Conservation (phyloP, 2,329 filamentous ascomycete species). For the Apiospora kogelbergensis region DNA sequence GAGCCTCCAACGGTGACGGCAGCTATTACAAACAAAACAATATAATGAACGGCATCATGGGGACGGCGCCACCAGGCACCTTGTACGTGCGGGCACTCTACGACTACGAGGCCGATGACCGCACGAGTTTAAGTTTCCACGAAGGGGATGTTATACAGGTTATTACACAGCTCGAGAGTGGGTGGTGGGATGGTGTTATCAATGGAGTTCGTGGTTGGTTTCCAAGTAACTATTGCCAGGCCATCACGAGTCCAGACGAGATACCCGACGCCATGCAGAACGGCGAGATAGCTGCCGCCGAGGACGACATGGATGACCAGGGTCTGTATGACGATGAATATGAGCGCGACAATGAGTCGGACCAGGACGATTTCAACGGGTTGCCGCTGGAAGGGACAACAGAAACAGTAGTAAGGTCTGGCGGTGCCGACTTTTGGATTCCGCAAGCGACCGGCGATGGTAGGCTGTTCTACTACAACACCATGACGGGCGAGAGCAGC, state of each 20-base stretch:
- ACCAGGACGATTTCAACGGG: slow-evolving; percentile 57
- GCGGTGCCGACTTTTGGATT: slow-evolving; percentile 96
- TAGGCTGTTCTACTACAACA: slow-evolving; percentile 96
- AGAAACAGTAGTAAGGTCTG: slow-evolving; percentile 58
- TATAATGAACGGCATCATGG: slow-evolving; percentile 61
- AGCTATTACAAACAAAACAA: slow-evolving; percentile 18
- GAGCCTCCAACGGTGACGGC: slow-evolving; percentile 32
- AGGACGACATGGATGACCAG: slow-evolving; percentile 60
- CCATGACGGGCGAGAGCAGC: slow-evolving; percentile 89
- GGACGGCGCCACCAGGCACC: slow-evolving; percentile 60
- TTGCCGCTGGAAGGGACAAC: slow-evolving; percentile 67
- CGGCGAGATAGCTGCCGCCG: slow-evolving; percentile 52
- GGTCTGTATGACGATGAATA: slow-evolving; percentile 67
- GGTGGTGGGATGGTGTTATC: slow-evolving; percentile 99
- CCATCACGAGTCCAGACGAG: slow-evolving; percentile 76
- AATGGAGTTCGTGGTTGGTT: slow-evolving; percentile 98
- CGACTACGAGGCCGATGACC: slow-evolving; percentile 96
- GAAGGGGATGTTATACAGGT: slow-evolving; percentile 98
- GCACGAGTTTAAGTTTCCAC: slow-evolving; percentile 93
- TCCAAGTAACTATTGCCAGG: slow-evolving; percentile 96
- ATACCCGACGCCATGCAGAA: slow-evolving; percentile 61
- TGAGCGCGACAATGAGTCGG: slow-evolving; percentile 66
- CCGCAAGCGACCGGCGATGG: slow-evolving; percentile 94
- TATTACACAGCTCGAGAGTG: slow-evolving; percentile 95
- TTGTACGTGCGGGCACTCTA: slow-evolving; percentile 96